phyloP scores from a whole-genome alignment of 331 rosid genomes.

The Quercus phellos region DNA sequence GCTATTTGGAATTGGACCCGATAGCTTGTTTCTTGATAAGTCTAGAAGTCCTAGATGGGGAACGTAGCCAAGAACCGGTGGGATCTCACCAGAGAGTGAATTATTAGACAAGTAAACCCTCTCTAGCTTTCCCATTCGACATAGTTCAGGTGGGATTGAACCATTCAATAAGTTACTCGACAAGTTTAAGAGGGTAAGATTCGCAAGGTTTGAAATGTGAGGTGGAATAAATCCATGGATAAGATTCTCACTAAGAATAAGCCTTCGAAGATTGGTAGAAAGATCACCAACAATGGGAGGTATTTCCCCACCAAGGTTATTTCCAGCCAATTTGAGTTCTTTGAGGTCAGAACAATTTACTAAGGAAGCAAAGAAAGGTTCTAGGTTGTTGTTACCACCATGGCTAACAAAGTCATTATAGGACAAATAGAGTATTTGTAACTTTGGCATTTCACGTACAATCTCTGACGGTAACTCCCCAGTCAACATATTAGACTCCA shows the following conservation, averaged over 20 bases:
- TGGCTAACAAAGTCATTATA: conserved; percentile 67
- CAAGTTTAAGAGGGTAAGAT: conserved; percentile 67
- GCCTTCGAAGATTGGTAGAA: conserved; percentile 45
- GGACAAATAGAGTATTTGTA: conserved; percentile 67
- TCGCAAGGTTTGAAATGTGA: conserved; percentile 57
- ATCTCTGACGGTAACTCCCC: conserved; percentile 67
- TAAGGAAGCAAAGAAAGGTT: conserved; percentile 72
- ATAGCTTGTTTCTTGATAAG: conserved; percentile 69
- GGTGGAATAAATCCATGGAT: conserved; percentile 72
- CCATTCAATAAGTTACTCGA: conserved; percentile 77
- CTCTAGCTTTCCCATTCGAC: conserved; percentile 58
- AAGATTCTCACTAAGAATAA: conserved; percentile 61
- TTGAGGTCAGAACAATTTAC: conserved; percentile 49
- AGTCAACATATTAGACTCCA: conserved; percentile 60
- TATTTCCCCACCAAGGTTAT: conserved; percentile 64
- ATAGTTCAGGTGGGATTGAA: conserved; percentile 56
- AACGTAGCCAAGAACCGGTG: conserved; percentile 49
- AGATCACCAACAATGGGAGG: conserved; percentile 71
- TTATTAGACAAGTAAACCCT: conserved; percentile 69
- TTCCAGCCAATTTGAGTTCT: conserved; percentile 77
- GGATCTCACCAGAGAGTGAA: conserved; percentile 78
- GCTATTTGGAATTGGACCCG: conserved; percentile 78
- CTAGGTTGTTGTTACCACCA: conserved; percentile 70
- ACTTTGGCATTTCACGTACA: conserved; percentile 39
- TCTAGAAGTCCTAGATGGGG: conserved; percentile 79